A percentile compares a stretch with the other conserved stretches of the same genome.
These are phyloP conservation scores for Ceratocystis harringtonii DNA, from an alignment of 2,329 filamentous ascomycete genomes.

Conservation along the genomic window DNA sequence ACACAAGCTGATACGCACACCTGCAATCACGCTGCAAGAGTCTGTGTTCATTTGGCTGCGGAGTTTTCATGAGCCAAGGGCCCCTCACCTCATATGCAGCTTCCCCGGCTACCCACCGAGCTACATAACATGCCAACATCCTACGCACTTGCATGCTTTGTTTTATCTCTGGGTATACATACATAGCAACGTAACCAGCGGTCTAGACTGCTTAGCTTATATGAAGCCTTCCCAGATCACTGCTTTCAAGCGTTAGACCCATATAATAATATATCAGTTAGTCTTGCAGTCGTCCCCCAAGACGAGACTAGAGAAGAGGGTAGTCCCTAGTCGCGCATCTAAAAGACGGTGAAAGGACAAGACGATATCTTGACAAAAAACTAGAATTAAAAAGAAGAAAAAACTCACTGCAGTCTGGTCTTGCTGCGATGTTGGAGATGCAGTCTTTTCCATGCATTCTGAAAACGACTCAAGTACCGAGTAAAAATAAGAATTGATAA, in stretches of 20 bases:
- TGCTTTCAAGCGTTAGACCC: background rate
- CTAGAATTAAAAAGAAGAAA: no score
- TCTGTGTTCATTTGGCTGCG: background rate
- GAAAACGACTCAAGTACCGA: no score
- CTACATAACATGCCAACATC: background rate
- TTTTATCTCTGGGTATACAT: background rate
- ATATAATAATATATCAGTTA: no score
- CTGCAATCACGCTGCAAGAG: background rate
- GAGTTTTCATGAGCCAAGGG: background rate
- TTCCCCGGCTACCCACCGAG: background rate
- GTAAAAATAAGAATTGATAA: no score
- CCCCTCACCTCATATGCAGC: background rate
- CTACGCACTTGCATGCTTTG: background rate
- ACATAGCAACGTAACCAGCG: background rate
- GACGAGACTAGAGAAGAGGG: background rate
- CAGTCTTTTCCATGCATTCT: no score
- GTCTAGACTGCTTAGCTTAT: background rate
- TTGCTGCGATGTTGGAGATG: no score
- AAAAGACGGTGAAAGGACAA: background rate
- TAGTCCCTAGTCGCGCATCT: background rate
- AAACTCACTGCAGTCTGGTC: no score
- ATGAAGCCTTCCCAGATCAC: background rate
- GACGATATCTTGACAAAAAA: no score
- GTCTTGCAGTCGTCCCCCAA: no score
- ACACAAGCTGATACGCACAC: background rate